Conservation (phyloP, 352 stramenopile species). For the Elongisporangium undulatum region DNA sequence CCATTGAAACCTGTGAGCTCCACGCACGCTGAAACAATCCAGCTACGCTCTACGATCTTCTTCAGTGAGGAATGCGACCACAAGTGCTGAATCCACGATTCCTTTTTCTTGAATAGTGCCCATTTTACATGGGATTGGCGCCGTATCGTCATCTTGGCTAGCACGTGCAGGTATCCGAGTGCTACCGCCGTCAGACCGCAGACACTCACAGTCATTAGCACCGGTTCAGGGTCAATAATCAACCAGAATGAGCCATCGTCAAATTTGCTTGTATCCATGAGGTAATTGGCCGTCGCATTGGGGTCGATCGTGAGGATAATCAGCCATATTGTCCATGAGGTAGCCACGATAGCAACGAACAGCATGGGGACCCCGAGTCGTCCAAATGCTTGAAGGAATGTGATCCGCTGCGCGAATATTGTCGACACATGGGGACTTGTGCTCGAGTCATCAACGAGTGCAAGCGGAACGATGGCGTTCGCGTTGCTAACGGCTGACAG, state of each 20-base stretch:
- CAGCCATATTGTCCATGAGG: constrained; percentile 17
- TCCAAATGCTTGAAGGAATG: constrained; percentile 10
- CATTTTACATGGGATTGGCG: not conserved
- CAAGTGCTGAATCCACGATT: not conserved
- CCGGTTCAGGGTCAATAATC: constrained; percentile 9
- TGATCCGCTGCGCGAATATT: not conserved
- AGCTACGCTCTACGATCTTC: not conserved
- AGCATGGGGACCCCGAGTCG: constrained; percentile 5
- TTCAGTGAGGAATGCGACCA: not conserved
- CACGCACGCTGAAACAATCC: not conserved
- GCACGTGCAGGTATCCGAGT: constrained; percentile 12
- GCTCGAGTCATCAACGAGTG: not conserved
- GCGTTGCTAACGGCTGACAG: not conserved
- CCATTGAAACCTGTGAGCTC: not conserved
- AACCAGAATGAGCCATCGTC: constrained; percentile 28
- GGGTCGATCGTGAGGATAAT: constrained; percentile 17
- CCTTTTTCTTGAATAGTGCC: not conserved
- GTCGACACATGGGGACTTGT: not conserved
- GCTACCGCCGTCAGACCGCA: constrained; percentile 7
- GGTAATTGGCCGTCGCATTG: constrained; percentile 18
- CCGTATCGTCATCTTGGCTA: constrained; percentile 6
- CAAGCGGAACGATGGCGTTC: not conserved
- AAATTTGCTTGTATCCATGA: constrained; percentile 22
- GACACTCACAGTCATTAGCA: constrained; percentile 8
- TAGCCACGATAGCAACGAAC: not conserved